Evolutionary conservation across 345 rosid species (phyloP), one percentile per base, ranked within the genome.

Genomic region (Aethionema arabicum): DNA sequence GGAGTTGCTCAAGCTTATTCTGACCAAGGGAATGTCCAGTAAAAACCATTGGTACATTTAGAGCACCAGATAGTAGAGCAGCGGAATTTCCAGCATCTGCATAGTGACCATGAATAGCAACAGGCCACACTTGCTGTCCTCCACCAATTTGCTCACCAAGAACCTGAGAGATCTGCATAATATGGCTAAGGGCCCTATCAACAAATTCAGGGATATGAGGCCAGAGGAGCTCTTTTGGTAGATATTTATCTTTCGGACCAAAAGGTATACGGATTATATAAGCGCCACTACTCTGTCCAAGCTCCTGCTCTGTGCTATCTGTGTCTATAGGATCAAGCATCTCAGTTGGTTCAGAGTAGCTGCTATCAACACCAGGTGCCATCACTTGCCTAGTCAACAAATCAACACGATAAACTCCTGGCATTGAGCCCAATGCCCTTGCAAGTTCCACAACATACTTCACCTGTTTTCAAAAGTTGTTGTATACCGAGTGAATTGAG

Each of bases 381-480:
- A 83, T 62, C 45, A 85, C 86, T 59, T 88, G 96, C 56, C 96
- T 82, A 29, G 90, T 88, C 75, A 85, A 68, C 73, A 88, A 80
- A 72, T 88, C 96, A 43, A 85, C 96, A 42, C 96, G 80, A 59
- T 77, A 88, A 15, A 88, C 87, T 67, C 96, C 91, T 16, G 85
- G 83, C 90, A 82, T 88, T 65, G 87, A 72, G 5, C 81, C 92
- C 73, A 88, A 70, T 14, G 92, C 90, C 77, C 92, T 83, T 14
- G 90, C 92, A 67, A 88, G 91, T 78, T 87, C 95, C 70, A 87
- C 95, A 31, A 87, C 95, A 60, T 87, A 85, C 76, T 87, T 87
- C 51, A 87, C 91, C 91, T 87, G 76, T 53, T 56, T 55, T 46
- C 54, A 69, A 6, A 52, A 35, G 27, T 7, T 36, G 7, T 39